Base-by-base conservation (phyloP, 169 alveolate species). In the Plasmodium gonderi region DNA sequence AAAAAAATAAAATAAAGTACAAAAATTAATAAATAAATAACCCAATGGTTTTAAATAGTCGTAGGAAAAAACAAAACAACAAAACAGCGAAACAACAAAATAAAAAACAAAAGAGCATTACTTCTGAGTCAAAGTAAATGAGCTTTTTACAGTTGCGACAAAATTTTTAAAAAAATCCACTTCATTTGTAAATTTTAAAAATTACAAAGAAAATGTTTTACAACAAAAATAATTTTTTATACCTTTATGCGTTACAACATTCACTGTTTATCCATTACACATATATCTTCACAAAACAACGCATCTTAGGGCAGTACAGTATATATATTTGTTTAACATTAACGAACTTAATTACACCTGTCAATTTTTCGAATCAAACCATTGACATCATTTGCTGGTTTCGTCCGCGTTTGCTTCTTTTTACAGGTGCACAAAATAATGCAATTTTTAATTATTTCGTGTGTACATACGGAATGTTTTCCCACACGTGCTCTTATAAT, bases 381-480 rank as follows among this genome's bases (percentile, higher is more conserved):
- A 17, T 54, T 54, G 69, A 54, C 23, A 7, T 54, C 33, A 23
- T 54, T 54, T 17, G 33, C 69, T 54, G 7, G 36, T 14, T 54
- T 54, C 0, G 69, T 12, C 2, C 69, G 40, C 40, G 20, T 68
- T 68, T 68, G 79, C 20, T 68, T 68, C 23, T 31, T 38, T 68
- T 45, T 68, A 31, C 26, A 33, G 11, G 20, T 31, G 7, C 79
- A 68, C 45, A 68, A 31, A 29, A 20, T 0, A 2, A 1, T 33
- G 14, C 40, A 31, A 14, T 14, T 68, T 68, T 68, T 29, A 68
- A 29, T 31, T 38, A n/a, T 54, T n/a, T 9, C 33, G 33, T 2
- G 69, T 54, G 69, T 54, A 54, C 69, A 12, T 54, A 54, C 69
- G 69, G n/a, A 54, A n/a, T n/a, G n/a, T n/a, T n/a, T n/a, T n/a